Percentiles rank a stretch among this genome's conserved stretches.
Conservation (phyloP, 2,329 filamentous ascomycete genomes). For the Ramichloridium luteum region DNA sequence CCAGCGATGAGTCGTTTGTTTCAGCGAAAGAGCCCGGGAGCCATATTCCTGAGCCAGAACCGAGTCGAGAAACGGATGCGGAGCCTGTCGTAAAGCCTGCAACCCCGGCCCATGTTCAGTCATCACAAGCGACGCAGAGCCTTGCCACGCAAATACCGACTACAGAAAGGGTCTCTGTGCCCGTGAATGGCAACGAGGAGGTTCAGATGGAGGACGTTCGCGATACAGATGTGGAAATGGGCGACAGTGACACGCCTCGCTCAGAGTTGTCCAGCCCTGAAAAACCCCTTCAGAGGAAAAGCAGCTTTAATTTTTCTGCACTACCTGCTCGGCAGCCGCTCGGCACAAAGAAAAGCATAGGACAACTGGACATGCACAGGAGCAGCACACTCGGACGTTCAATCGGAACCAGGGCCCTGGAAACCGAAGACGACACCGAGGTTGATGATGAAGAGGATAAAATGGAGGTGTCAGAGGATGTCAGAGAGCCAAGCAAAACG, state of each 20-base stretch:
- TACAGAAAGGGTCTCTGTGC: too few species aligned
- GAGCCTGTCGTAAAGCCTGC: too few species aligned
- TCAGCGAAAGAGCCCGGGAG: constrained; percentile 35
- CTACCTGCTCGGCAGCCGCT: constrained; percentile 83
- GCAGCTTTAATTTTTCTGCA: constrained; percentile 87
- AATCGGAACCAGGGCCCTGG: constrained; percentile 56
- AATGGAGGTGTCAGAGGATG: constrained; percentile 28
- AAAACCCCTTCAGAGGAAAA: constrained; percentile 72
- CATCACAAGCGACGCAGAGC: too few species aligned
- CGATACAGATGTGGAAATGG: constrained; percentile 23
- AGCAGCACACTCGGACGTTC: constrained; percentile 62
- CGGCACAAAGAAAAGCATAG: constrained; percentile 71
- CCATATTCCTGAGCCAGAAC: too few species aligned
- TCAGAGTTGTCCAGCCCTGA: constrained; percentile 64
- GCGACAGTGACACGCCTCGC: constrained; percentile 28
- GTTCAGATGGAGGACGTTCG: too few species aligned
- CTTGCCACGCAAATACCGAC: too few species aligned
- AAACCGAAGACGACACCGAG: constrained; percentile 33
- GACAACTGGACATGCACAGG: constrained; percentile 53
- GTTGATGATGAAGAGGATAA: constrained; percentile 44
- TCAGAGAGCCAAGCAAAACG: constrained; percentile 62
- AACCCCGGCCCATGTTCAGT: too few species aligned
- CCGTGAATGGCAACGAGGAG: too few species aligned
- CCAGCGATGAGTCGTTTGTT: constrained; percentile 34
- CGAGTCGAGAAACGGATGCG: too few species aligned